phyloP scores from a whole-genome alignment of 192 early-diverging fungal genomes.

The Backusella luteola region DNA sequence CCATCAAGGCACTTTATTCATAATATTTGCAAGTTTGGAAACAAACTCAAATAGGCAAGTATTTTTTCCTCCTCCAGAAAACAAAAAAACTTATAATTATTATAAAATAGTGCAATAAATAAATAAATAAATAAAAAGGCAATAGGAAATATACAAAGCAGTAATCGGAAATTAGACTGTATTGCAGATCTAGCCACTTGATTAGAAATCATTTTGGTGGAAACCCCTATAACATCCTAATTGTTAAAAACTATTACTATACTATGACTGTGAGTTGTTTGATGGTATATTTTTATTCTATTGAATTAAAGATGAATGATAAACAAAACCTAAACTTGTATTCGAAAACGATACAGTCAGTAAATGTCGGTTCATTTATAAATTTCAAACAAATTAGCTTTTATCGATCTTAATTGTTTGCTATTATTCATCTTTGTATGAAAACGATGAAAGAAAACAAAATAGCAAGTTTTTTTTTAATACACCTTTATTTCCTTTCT shows the following conservation, averaged over 20 bases:
- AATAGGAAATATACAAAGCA: conserved; percentile 3
- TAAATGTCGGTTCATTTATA: not conserved
- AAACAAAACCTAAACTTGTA: not conserved
- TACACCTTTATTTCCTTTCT: not conserved
- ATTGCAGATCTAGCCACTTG: not conserved
- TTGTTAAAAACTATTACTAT: not conserved
- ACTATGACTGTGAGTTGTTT: not conserved
- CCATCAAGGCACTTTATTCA: not conserved
- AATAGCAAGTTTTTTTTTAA: not conserved
- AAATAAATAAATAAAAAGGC: not conserved
- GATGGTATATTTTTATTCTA: not conserved
- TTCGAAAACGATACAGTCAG: not conserved
- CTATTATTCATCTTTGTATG: not conserved
- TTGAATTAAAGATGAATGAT: not conserved
- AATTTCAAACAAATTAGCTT: not conserved
- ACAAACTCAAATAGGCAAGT: not conserved
- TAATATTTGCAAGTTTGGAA: not conserved
- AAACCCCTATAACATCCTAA: not conserved
- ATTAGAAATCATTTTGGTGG: not conserved
- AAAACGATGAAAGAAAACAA: not conserved
- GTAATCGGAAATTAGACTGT: not conserved
- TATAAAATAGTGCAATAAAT: not conserved
- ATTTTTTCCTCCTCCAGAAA: not conserved
- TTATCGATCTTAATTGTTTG: not conserved
- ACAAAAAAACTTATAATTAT: not conserved